phyloP scores from a whole-genome alignment of 176 grass and related monocot genomes.

The Oryza officinalis region DNA sequence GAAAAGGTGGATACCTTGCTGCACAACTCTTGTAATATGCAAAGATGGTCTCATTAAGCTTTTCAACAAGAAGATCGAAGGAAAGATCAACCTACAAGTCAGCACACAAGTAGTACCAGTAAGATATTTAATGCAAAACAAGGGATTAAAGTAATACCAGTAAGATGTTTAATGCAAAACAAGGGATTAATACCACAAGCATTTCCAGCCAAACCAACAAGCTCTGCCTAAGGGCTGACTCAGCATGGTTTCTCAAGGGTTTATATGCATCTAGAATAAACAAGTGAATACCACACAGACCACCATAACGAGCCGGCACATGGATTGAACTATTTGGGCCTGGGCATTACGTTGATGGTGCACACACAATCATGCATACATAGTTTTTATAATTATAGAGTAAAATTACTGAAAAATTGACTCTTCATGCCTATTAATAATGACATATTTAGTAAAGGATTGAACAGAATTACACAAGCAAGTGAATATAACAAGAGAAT shows the following conservation, averaged over 20 bases:
- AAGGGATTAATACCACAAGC: neutral
- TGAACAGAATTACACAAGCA: neutral
- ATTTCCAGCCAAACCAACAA: constrained; percentile 25
- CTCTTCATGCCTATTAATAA: neutral
- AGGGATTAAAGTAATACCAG: neutral
- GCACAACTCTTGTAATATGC: constrained; percentile 95
- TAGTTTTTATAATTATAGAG: neutral
- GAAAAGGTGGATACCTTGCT: constrained; percentile 66
- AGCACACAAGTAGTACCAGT: constrained; percentile 17
- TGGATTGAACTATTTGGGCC: neutral
- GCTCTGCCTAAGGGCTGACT: constrained; percentile 2
- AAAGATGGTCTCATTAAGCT: constrained; percentile 97
- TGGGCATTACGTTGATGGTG: constrained; percentile 5
- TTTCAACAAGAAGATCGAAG: constrained; percentile 95
- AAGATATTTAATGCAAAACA: constrained; percentile 36
- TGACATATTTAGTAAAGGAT: constrained; percentile 9
- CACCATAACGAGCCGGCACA: neutral
- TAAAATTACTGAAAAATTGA: constrained; percentile 11
- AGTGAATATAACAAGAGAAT: neutral
- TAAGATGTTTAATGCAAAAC: constrained; percentile 38
- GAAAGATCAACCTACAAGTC: constrained; percentile 88
- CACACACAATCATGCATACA: constrained; percentile 21
- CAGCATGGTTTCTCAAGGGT: constrained; percentile 8
- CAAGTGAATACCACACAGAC: neutral
- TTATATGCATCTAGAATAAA: constrained; percentile 36